Base-by-base conservation (phyloP, 2,329 filamentous ascomycete species). In the Aphanoascus verrucosus region DNA sequence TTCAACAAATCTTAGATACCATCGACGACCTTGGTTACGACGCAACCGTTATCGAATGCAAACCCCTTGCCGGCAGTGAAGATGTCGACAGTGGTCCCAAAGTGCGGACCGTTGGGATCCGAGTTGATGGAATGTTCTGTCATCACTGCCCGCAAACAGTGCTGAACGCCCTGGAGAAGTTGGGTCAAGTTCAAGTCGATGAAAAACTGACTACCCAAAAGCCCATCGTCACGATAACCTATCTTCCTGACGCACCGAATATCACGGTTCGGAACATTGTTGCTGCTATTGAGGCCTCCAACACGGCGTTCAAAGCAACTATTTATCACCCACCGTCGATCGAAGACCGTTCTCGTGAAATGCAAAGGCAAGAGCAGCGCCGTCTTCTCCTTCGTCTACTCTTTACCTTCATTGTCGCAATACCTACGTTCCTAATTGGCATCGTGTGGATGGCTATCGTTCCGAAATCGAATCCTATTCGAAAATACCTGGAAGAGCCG, bases 391-490 rank as follows among this genome's bases (percentile, higher is more conserved):
- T 79, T 55, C 83, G 90, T n/a, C 77, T 88, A 14, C 64, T 85
- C 1, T 74, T 94, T 53, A 84, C 87, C 1, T 67, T 85, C 28
- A 62, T 84, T 23, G 72, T 85, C 5, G 83, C 85, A 17, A 83
- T 96, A 43, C 90, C 91, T 1, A 88, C 87, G 0, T 90, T 96
- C 61, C 66, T 94, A 49, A 82, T 96, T 38, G 90, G 91, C 2
- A 87, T 96, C 51, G 82, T 94, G 1, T 94, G 88, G 71, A 96
- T 95, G 90, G 88, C 80, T 56, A 75, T 96, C 1, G 77, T 95
- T 0, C 73, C 83, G 0, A 67, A 75, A 2, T 68, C 74, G 1
- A 78, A 89, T 59, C 59, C 68, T 0, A 75, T 76, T 11, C 81
- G 82, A 54, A 72, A 74, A 57, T 88, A 80, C 60, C 70, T 94